Evolutionary conservation across 768 basidiomycete species (phyloP), one percentile per base, ranked within the genome.

Genomic region (Lactarius deliciosus): DNA sequence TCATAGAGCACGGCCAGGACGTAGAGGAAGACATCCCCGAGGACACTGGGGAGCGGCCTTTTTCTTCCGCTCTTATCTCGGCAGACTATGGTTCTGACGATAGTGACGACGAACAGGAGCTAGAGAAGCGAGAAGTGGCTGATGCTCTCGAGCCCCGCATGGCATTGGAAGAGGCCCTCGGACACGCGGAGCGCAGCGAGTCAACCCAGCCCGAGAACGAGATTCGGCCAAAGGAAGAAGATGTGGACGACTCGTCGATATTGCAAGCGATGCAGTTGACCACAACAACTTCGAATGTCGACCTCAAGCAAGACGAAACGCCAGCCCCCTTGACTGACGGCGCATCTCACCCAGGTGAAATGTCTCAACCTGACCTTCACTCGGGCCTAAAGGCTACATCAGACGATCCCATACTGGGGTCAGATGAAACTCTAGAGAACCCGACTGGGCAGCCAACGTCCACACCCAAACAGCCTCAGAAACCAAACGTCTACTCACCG

Each of bases 91-190:
- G 69, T 30, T 69, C 71, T 58, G 82, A 81, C 54, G 80, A 82
- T 30, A 87, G 87, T 22, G 85, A 88, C 5, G 82, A 83, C 36
- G 84, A 86, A 9, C 86, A 83, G 50, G 85, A 86, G 62, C 78
- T 79, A 66, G 86, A 86, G 55, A 78, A 80, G 57, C 80, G 79
- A 65, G 82, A 82, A 59, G 78, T 86, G 16, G 75, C 84, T n/a
- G 86, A 92, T 74, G 79, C 79, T 5, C 79, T 91, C 22, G 86
- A 88, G 65, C 81, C 88, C 10, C 74, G 80, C 9, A 72, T 76
- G 7, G 74, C 79, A 2, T 76, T 91, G n/a, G 81, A 86, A 66
- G 88, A 88, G 20, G 87, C 85, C 25, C 77, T 88, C 18, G 83
- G 81, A 81, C 61, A 75, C 72, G 76, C 79, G 22, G 76, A 73